Conservation (phyloP, 73 alveolate species). For the Paramecium tetraurelia region DNA sequence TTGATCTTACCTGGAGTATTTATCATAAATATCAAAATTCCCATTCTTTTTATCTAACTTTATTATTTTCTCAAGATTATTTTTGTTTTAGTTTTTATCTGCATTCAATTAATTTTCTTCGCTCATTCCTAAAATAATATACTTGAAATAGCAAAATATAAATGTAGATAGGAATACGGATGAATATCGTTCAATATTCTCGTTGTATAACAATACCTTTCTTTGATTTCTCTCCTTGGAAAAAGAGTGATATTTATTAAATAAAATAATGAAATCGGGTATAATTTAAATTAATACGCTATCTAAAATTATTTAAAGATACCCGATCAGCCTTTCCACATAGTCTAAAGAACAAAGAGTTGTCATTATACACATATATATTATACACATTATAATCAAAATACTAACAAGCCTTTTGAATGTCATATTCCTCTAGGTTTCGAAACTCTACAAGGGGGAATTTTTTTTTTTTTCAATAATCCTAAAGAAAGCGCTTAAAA, state of each 20-base stretch:
- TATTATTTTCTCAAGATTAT: slow-evolving; percentile 42
- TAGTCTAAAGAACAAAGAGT: neutral
- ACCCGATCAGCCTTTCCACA: neutral
- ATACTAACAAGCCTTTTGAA: neutral
- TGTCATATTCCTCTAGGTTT: neutral
- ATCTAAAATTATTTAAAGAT: neutral
- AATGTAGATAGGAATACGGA: neutral
- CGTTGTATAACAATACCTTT: neutral
- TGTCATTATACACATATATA: neutral
- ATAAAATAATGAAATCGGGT: slow-evolving; percentile 1
- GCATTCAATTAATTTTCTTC: slow-evolving; percentile 24
- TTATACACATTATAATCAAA: neutral
- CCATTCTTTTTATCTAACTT: slow-evolving; percentile 55
- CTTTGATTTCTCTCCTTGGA: neutral
- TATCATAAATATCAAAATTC: slow-evolving; percentile 48
- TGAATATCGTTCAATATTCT: neutral
- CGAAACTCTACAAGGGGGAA: neutral
- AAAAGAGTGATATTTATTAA: neutral
- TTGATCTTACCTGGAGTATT: neutral
- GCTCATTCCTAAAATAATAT: slow-evolving; percentile 30
- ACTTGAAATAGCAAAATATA: neutral
- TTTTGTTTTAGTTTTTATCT: slow-evolving; percentile 43
- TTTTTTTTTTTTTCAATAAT: neutral
- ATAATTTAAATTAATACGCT: neutral
- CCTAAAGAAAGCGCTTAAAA: neutral